These are phyloP conservation scores for Aschersonia sp. DNA, from an alignment of 2,329 filamentous ascomycete species.

Conservation along the genomic window DNA sequence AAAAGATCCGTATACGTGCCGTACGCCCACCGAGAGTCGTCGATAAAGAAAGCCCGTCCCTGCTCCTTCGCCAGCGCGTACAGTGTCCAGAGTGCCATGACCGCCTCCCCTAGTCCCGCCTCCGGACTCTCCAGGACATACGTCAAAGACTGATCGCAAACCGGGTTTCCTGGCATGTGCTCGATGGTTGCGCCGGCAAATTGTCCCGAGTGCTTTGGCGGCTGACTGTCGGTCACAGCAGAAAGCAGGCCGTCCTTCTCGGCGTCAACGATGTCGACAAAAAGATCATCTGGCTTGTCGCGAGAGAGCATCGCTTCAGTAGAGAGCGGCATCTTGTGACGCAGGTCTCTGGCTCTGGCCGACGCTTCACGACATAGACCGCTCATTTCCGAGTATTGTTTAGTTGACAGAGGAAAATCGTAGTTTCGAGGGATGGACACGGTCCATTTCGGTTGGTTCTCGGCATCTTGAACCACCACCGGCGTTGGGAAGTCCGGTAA, in stretches of 20 bases:
- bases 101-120: slow-evolving; percentile 60
- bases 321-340: slow-evolving; percentile 19
- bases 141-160: slow-evolving; percentile 60
- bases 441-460: slow-evolving; percentile 60
- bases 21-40: slow-evolving; percentile 74
- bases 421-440: slow-evolving; percentile 57
- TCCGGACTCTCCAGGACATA: slow-evolving; percentile 61
- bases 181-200: slow-evolving; percentile 33
- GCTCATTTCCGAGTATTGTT: slow-evolving; percentile 58
- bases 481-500: slow-evolving; percentile 62
- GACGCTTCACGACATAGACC: slow-evolving; percentile 51
- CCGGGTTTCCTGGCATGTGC: slow-evolving; percentile 28
- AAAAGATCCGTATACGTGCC: slow-evolving; percentile 64
- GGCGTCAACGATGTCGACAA: slow-evolving; percentile 61
- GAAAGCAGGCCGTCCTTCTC: slow-evolving; percentile 49
- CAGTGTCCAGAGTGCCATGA: slow-evolving; percentile 72
- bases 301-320: slow-evolving; percentile 34
- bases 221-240: slow-evolving; percentile 16
- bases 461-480: slow-evolving; percentile 50
- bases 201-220: slow-evolving; percentile 24
- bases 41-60: slow-evolving; percentile 65
- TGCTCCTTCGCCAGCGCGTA: slow-evolving; percentile 68
- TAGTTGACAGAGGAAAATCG: slow-evolving; percentile 50
- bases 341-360: slow-evolving; percentile 34
- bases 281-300: slow-evolving; percentile 50